Percentiles rank a stretch among this genome's conserved stretches.
Conservation (phyloP, 2,329 filamentous ascomycete species). For the Paracamarosporium sp. region DNA sequence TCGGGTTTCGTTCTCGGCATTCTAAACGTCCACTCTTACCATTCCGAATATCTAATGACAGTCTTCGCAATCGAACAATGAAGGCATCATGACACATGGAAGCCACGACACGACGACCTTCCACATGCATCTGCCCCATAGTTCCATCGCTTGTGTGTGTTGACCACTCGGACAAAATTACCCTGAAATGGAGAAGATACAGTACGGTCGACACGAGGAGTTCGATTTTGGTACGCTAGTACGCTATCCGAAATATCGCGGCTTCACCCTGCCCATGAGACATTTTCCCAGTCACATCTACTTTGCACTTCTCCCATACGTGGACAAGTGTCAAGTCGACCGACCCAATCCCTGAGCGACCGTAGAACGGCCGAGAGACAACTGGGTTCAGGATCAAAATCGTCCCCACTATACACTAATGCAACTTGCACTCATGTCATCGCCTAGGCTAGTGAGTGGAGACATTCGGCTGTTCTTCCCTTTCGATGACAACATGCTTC, state of each 20-base stretch:
- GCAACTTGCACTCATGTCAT: constrained; percentile 1
- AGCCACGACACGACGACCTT: not conserved
- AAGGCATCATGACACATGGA: not conserved
- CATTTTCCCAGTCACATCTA: not conserved
- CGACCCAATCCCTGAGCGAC: constrained; percentile 20
- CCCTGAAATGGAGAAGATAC: not conserved
- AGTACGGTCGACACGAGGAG: not conserved
- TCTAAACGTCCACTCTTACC: not conserved
- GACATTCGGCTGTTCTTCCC: constrained; percentile 1
- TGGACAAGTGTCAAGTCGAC: not conserved
- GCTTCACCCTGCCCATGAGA: not conserved
- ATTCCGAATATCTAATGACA: not conserved
- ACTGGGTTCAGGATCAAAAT: constrained; percentile 2
- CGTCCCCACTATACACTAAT: constrained; percentile 5
- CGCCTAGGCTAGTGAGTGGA: not conserved
- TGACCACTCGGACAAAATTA: not conserved
- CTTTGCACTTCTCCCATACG: not conserved
- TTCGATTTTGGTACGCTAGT: not conserved
- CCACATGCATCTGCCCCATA: not conserved
- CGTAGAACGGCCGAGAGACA: constrained; percentile 38
- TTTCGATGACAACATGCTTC: constrained; percentile 4
- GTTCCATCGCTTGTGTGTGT: no score
- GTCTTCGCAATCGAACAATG: not conserved
- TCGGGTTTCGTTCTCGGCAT: not conserved
- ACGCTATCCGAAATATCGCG: not conserved